Evolutionary conservation across 2,329 filamentous ascomycete genomes (phyloP).

Genomic region (Nemania sp.): DNA sequence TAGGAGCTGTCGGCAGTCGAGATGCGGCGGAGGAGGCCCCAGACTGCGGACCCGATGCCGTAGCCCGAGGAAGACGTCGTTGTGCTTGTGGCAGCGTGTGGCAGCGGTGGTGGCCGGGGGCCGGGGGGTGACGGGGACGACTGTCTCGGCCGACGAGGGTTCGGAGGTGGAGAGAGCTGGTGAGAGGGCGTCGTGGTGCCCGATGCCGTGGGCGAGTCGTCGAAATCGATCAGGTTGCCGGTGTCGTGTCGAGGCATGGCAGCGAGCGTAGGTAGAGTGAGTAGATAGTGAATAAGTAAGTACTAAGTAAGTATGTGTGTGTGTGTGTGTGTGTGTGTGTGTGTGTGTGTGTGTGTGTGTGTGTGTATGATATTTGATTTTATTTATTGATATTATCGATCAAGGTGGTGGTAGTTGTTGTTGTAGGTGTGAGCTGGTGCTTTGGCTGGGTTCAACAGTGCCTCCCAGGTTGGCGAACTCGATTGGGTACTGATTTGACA

Average conservation of each 20-base stretch:
- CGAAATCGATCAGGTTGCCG: conserved; percentile 39
- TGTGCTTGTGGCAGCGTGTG: conserved; percentile 17
- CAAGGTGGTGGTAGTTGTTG: too few relatives aligned
- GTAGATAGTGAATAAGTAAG: too few relatives aligned
- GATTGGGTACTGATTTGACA: too few relatives aligned
- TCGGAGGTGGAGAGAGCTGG: conserved; percentile 9
- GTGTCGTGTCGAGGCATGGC: conserved; percentile 36
- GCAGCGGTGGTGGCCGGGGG: conserved; percentile 16
- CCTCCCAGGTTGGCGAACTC: too few relatives aligned
- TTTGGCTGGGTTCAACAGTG: not conserved
- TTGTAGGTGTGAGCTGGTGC: not conserved
- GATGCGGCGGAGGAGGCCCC: conserved; percentile 71
- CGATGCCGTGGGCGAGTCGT: conserved; percentile 35
- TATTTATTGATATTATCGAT: too few relatives aligned
- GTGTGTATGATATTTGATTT: too few relatives aligned
- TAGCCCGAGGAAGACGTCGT: conserved; percentile 25
- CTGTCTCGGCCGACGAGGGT: not conserved
- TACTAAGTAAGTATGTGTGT: too few relatives aligned
- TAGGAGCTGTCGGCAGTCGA: conserved; percentile 51
- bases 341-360: too few relatives aligned
- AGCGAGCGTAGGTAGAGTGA: not conserved
- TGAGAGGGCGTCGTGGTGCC: conserved; percentile 33
- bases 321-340: too few relatives aligned
- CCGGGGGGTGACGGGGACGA: conserved; percentile 12
- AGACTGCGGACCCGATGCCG: conserved; percentile 38